Conservation (phyloP, 345 rosid genomes). For the Melaleuca quinquenervia region DNA sequence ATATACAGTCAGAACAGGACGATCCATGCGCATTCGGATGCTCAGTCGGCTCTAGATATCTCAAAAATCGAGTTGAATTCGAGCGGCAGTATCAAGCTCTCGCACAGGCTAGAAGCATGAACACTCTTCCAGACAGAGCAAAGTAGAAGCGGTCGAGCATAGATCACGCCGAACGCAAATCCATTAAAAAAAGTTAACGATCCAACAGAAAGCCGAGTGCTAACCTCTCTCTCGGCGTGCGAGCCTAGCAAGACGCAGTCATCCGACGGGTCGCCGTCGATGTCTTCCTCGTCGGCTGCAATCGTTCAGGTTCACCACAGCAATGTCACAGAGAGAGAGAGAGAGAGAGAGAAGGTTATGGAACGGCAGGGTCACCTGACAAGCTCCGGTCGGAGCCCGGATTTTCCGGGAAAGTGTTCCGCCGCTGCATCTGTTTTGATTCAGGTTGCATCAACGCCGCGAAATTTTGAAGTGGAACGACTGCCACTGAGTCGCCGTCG, state of each 20-base stretch:
- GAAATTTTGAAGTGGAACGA: background rate
- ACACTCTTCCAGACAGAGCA: background rate
- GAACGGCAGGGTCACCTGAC: slow-evolving; percentile 36
- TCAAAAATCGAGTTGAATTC: background rate
- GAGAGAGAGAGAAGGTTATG: background rate
- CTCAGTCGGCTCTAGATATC: background rate
- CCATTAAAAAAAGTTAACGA: background rate
- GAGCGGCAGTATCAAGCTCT: background rate
- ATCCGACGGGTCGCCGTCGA: slow-evolving; percentile 16
- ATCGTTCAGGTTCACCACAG: background rate
- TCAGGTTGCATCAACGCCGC: background rate
- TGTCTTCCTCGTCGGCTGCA: slow-evolving; percentile 47
- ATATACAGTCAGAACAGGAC: background rate
- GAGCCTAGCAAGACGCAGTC: slow-evolving; percentile 25
- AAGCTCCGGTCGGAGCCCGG: slow-evolving; percentile 58
- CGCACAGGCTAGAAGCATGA: background rate
- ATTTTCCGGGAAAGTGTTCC: slow-evolving; percentile 21
- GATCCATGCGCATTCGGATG: background rate
- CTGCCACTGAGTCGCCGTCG: background rate
- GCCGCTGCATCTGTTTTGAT: slow-evolving; percentile 47
- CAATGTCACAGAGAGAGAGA: background rate
- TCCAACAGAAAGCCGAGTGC: background rate
- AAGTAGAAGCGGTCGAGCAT: background rate
- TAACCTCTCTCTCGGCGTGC: slow-evolving; percentile 25
- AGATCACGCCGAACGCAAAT: background rate